Evolutionary conservation across 2,329 filamentous ascomycete species (phyloP).

Genomic region (Trichoderma afroharzianum): DNA sequence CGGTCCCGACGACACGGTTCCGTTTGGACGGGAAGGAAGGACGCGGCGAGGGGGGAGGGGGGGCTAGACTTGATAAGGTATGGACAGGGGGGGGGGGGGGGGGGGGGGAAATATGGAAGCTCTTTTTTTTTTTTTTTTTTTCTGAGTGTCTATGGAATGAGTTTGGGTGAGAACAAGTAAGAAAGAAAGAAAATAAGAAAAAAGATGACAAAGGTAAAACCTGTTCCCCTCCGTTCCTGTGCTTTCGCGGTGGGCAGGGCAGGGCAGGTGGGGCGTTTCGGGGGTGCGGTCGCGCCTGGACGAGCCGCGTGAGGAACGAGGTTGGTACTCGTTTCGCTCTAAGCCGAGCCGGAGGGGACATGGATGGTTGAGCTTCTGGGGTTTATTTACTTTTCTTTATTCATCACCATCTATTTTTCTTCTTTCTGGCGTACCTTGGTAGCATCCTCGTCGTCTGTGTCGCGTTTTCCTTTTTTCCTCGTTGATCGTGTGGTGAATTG

Average conservation of each 20-base stretch:
- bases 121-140: not conserved
- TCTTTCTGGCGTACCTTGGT: not conserved
- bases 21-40: conserved; percentile 7
- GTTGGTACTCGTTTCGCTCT: not conserved
- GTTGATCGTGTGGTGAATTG: not conserved
- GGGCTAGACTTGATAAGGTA: not conserved
- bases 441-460: not conserved
- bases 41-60: conserved; percentile 17
- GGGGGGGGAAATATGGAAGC: too few species aligned
- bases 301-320: conserved; percentile 1
- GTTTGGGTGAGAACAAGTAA: not conserved
- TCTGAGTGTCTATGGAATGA: too few species aligned
- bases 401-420: not conserved
- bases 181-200: not conserved
- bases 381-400: not conserved
- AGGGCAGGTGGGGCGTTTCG: not conserved
- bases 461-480: not conserved
- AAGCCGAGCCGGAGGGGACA: not conserved
- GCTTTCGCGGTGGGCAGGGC: not conserved
- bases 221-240: not conserved
- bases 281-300: not conserved
- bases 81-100: not conserved
- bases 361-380: not conserved
- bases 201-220: not conserved
- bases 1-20: conserved; percentile 13